A percentile compares a stretch with the other conserved stretches of the same genome.
Evolutionary conservation across 2,329 filamentous ascomycete genomes (phyloP).

Genomic region (Sporothrix pallida): DNA sequence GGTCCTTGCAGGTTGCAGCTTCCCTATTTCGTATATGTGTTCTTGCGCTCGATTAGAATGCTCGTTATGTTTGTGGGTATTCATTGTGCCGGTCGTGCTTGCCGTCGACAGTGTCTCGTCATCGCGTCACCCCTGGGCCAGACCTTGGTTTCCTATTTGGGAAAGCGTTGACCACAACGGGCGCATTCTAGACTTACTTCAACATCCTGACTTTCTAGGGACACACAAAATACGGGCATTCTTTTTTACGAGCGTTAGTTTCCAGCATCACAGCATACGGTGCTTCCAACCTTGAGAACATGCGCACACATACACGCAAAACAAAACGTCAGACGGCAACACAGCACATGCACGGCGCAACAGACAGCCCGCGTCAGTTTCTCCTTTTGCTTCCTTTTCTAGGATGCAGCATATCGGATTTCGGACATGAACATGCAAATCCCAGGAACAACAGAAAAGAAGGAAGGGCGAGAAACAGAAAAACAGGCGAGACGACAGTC

Average conservation of each 20-base stretch:
- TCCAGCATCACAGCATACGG: background rate
- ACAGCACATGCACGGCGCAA: constrained; percentile 21
- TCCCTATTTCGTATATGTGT: background rate
- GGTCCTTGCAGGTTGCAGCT: constrained; percentile 23
- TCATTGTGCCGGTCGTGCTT: constrained; percentile 4
- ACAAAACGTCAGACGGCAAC: constrained; percentile 22
- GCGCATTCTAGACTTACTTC: background rate
- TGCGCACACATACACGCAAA: background rate
- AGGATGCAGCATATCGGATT: background rate
- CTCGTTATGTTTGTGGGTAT: background rate
- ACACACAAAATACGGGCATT: too few species aligned
- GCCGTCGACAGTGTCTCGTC: constrained; percentile 1
- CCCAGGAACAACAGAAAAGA: background rate
- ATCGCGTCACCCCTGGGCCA: constrained; percentile 4
- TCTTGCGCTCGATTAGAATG: too few species aligned
- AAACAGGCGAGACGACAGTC: constrained; percentile 9
- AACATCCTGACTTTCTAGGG: background rate
- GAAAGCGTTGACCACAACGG: constrained; percentile 14
- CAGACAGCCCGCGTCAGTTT: background rate
- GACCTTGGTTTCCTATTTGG: background rate
- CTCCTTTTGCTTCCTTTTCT: too few species aligned
- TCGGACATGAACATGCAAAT: background rate
- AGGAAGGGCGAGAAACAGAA: background rate
- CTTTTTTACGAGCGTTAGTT: background rate
- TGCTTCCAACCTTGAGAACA: background rate